Base-by-base conservation (phyloP, 371 early-diverging fungal genomes). In the Entomophthora muscae region DNA sequence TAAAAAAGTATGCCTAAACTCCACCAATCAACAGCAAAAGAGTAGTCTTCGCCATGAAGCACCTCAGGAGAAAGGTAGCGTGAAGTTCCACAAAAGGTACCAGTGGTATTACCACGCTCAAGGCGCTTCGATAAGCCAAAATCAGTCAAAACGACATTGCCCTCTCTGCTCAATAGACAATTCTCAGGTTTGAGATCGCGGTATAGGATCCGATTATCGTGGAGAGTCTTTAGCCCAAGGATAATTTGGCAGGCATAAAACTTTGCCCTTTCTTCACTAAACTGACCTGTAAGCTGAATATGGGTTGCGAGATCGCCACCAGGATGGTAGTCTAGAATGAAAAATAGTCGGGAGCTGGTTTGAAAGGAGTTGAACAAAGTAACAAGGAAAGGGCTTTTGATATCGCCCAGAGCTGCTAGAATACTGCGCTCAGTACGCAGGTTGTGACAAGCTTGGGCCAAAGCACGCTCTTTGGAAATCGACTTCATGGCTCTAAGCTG, bases 31-130 rank as follows among this genome's bases (percentile, higher is more conserved):
- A 83, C 83, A 0, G 73, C 67, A 55, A 76, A 76, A 23, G 73
- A 76, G 68, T 89, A 88, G 33, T 81, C 77, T 31, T 73, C 67
- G 23, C 72, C 71, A 53, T 69, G 70, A 29, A 90, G 76, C 30
- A 88, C 75, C 73, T 88, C 90, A 1, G 83, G 83, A 0, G 88
- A 88, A 2, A 80, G 53, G 63, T 73, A 73, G 63, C 83, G 84
- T 1, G 85, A 81, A 7, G 88, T 86, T 1, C 88, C 88, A 67
- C 91, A 89, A 63, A 89, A 88, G 3, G 90, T 84, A 56, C 69
- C 72, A 73, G 21, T 76, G 3, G 2, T 17, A 52, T 52, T 26
- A 33, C 55, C 57, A 51, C 24, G 55, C 0, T 65, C 63, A 33
- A 84, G 81, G 17, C 83, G 77, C 64, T 86, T 86, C 66, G 81